phyloP scores from a whole-genome alignment of 495 filamentous ascomycete species.

The Neurospora sp. region DNA sequence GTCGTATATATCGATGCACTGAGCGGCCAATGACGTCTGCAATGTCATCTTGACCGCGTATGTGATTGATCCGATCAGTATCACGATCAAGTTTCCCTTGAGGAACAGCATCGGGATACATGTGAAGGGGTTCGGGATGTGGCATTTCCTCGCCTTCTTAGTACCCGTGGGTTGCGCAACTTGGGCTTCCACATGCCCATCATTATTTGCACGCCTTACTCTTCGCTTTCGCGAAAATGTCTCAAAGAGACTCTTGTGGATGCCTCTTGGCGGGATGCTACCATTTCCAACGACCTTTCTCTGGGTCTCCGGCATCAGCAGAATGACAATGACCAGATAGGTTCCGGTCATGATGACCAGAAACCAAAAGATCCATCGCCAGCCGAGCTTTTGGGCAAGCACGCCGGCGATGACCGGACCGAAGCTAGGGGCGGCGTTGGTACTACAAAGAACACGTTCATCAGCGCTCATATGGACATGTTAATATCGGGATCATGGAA shows the following conservation, averaged over 20 bases:
- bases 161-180: not conserved
- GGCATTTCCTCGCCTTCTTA: not conserved
- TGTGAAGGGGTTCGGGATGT: not conserved
- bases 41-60: constrained; percentile 10
- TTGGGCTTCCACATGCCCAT: not conserved
- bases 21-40: not conserved
- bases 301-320: constrained; percentile 44
- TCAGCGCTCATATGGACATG: not conserved
- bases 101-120: not conserved
- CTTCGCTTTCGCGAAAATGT: not conserved
- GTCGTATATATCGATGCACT: not conserved
- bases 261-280: not conserved
- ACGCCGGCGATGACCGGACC: constrained; percentile 45
- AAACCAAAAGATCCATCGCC: constrained; percentile 54
- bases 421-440: constrained; percentile 26
- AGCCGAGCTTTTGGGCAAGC: constrained; percentile 40
- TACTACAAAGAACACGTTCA: constrained; percentile 1
- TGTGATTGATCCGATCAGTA: constrained; percentile 3
- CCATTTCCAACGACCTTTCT: constrained; percentile 51
- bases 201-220: not conserved
- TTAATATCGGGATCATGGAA: not conserved
- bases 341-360: constrained; percentile 31
- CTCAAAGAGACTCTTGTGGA: not conserved
- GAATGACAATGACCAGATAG: constrained; percentile 19
- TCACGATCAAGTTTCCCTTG: not conserved